Evolutionary conservation across 768 basidiomycete species (phyloP).

Genomic region (Lactarius indigo): DNA sequence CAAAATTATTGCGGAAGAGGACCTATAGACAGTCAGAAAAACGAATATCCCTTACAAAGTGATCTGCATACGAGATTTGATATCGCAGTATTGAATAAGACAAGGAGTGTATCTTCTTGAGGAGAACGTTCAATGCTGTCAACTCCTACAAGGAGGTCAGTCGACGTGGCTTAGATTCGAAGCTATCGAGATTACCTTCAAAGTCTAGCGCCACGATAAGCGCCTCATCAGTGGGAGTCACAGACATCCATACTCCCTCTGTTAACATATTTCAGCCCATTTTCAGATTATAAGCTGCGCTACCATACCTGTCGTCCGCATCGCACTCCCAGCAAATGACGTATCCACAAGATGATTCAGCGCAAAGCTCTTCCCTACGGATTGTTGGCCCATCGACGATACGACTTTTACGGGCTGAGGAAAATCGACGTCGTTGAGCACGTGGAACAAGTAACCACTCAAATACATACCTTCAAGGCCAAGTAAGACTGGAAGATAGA

Average conservation of each 20-base stretch:
- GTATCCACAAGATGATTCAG: slow-evolving; percentile 61
- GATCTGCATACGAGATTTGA: slow-evolving; percentile 48
- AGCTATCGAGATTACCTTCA: slow-evolving; percentile 41
- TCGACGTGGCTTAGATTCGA: neutral
- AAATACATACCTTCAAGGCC: slow-evolving; percentile 45
- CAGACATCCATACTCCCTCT: slow-evolving; percentile 67
- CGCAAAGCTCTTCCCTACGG: slow-evolving; percentile 58
- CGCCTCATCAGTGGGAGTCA: slow-evolving; percentile 53
- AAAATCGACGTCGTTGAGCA: neutral
- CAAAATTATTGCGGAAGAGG: slow-evolving; percentile 63
- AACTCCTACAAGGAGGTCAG: slow-evolving; percentile 39
- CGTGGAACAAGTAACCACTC: neutral
- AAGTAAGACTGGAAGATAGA: slow-evolving; percentile 61
- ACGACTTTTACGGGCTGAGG: slow-evolving; percentile 58
- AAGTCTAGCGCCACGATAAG: slow-evolving; percentile 62
- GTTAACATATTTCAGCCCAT: neutral
- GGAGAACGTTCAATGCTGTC: slow-evolving; percentile 62
- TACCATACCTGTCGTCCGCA: slow-evolving; percentile 49
- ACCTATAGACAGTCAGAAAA: slow-evolving; percentile 38
- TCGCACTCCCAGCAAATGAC: slow-evolving; percentile 62
- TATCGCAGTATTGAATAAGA: slow-evolving; percentile 61
- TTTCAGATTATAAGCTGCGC: neutral
- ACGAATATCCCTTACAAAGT: neutral
- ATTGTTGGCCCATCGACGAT: slow-evolving; percentile 67
- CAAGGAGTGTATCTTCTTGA: slow-evolving; percentile 61